phyloP scores from a whole-genome alignment of 305 asterid genomes.

The Withania somnifera region DNA sequence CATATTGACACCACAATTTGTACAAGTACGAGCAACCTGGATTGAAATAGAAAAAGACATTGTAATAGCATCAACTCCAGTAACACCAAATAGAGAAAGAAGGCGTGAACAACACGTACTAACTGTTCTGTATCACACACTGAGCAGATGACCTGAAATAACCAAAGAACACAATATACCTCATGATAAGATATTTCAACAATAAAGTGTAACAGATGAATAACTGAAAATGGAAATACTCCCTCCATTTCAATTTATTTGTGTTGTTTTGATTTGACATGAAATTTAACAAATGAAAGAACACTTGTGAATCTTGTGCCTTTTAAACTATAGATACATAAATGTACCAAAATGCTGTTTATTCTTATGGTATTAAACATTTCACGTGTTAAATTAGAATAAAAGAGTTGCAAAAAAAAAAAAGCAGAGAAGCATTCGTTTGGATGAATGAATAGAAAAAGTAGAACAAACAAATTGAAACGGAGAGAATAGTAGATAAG shows the following conservation, averaged over 20 bases:
- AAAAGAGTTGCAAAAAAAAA: no score
- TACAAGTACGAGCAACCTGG: conserved; percentile 70
- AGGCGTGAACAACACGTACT: conserved; percentile 26
- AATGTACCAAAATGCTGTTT: no score
- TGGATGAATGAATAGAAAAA: no score
- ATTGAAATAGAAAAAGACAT: not conserved
- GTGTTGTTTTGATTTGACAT: no score
- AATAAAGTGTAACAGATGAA: not conserved
- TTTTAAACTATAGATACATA: no score
- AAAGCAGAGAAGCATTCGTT: no score
- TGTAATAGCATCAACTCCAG: not conserved
- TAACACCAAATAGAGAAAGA: not conserved
- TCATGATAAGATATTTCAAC: not conserved
- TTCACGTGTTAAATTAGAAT: no score
- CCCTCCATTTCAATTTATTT: no score
- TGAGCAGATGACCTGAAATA: conserved; percentile 72
- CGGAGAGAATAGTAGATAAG: conserved; percentile 2
- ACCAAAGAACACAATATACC: not conserved
- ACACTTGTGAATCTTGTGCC: no score
- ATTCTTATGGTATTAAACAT: no score
- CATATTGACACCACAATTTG: conserved; percentile 92
- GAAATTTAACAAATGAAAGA: no score
- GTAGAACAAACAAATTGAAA: no score
- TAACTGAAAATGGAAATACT: not conserved
- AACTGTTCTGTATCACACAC: conserved; percentile 97